phyloP scores from a whole-genome alignment of 2,329 filamentous ascomycete species.

The Acrodontium crateriforme region DNA sequence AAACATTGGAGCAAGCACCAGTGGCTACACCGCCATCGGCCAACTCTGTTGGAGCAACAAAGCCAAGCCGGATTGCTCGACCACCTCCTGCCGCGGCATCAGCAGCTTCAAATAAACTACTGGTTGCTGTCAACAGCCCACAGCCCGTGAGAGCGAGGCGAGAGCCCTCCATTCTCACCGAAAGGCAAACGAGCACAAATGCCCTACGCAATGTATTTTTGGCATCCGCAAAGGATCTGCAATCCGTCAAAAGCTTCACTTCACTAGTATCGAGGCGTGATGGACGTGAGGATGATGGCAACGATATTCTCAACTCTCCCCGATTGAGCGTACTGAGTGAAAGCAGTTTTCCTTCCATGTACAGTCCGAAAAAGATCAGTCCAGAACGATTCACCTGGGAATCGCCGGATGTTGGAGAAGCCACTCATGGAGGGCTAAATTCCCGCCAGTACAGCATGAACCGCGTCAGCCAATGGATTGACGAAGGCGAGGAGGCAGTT shows the following conservation, averaged over 20 bases:
- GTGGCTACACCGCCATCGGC: conserved; percentile 15
- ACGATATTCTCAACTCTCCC: conserved; percentile 20
- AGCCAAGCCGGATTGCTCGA: conserved; percentile 3
- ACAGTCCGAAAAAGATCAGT: conserved; percentile 18
- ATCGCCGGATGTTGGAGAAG: conserved; percentile 7
- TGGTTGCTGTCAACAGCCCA: conserved; percentile 9
- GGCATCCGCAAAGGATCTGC: conserved; percentile 16
- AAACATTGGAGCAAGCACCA: conserved; percentile 16
- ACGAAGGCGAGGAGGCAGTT: conserved; percentile 11
- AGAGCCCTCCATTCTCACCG: conserved; percentile 18
- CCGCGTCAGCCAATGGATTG: conserved; percentile 24
- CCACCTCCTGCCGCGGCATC: conserved; percentile 8
- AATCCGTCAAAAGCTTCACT: conserved; percentile 22
- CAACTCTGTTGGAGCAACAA: conserved; percentile 3
- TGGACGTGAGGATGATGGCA: conserved; percentile 13
- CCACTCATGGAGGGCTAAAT: not conserved
- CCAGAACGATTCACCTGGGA: conserved; percentile 19
- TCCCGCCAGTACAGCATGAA: conserved; percentile 21
- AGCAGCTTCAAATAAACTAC: conserved; percentile 13
- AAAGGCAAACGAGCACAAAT: conserved; percentile 20
- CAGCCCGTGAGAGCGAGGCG: conserved; percentile 15
- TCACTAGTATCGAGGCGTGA: conserved; percentile 20
- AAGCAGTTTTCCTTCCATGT: conserved; percentile 25
- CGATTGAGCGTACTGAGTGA: conserved; percentile 24
- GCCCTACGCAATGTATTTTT: conserved; percentile 23